A percentile compares a stretch with the other conserved stretches of the same genome.
phyloP scores from a whole-genome alignment of 2,329 filamentous ascomycete species.

The Chalara sp. region DNA sequence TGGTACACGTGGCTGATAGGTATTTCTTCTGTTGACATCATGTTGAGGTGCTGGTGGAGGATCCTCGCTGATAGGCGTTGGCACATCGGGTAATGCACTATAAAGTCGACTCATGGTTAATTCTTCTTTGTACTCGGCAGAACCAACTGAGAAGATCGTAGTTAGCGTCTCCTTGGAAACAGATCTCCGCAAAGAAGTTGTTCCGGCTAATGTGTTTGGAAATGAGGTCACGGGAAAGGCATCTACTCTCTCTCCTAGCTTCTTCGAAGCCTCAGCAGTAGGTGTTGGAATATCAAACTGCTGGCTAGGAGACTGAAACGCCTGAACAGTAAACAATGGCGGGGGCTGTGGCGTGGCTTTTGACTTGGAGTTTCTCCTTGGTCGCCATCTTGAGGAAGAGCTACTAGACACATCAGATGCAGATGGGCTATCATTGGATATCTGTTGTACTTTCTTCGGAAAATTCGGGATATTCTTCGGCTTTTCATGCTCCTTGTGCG shows the following conservation, averaged over 20 bases:
- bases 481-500: not conserved
- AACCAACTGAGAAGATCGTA: constrained; percentile 24
- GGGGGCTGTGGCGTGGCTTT: not conserved
- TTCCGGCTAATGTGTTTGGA: constrained; percentile 14
- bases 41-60: not conserved
- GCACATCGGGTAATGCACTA: constrained; percentile 16
- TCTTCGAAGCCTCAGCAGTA: constrained; percentile 10
- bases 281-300: constrained; percentile 14
- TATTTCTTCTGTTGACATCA: constrained; percentile 10
- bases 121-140: constrained; percentile 19
- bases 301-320: constrained; percentile 13
- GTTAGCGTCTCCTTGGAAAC: constrained; percentile 22
- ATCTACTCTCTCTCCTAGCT: constrained; percentile 16
- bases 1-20: constrained; percentile 6
- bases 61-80: constrained; percentile 6
- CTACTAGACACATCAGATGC: not conserved
- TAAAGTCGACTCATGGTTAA: constrained; percentile 16
- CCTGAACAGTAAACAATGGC: constrained; percentile 19
- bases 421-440: not conserved
- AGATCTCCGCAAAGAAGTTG: constrained; percentile 7
- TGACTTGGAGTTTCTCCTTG: not conserved
- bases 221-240: constrained; percentile 15
- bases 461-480: not conserved
- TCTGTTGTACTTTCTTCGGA: not conserved
- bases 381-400: not conserved